Evolutionary conservation across 2,329 filamentous ascomycete species (phyloP).

Genomic region (Sporothrix pallida): DNA sequence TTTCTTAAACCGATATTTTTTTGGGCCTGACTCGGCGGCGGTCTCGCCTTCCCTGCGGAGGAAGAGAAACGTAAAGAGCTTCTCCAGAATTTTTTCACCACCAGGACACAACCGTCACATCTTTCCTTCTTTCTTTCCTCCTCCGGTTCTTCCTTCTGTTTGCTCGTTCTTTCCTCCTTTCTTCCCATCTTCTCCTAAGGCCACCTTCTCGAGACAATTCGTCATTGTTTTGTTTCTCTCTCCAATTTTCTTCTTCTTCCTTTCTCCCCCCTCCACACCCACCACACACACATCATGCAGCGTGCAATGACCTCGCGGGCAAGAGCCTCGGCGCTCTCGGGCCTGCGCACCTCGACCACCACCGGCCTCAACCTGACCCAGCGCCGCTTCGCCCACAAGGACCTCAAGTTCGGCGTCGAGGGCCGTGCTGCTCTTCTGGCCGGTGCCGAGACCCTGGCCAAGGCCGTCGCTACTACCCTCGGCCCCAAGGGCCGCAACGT

Average conservation of each 20-base stretch:
- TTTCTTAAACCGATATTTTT: not conserved
- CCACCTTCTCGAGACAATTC: not conserved
- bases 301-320: conserved; percentile 84
- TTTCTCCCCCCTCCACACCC: conserved; percentile 28
- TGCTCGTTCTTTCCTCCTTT: not conserved
- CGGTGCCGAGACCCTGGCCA: conserved; percentile 96
- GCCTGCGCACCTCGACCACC: conserved; percentile 64
- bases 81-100: conserved; percentile 33
- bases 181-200: conserved; percentile 28
- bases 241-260: conserved; percentile 1
- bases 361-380: conserved; percentile 73
- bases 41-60: conserved; percentile 22
- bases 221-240: conserved; percentile 6
- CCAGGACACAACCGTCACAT: not conserved
- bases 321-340: conserved; percentile 79
- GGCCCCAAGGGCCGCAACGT: conserved; percentile 99
- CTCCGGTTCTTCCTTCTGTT: not conserved
- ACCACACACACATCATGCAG: conserved; percentile 71
- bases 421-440: conserved; percentile 84
- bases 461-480: conserved; percentile 92
- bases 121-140: not conserved
- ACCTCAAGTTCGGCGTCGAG: conserved; percentile 98
- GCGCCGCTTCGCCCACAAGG: conserved; percentile 97
- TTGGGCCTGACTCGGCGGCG: not conserved
- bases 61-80: conserved; percentile 21